phyloP scores from a whole-genome alignment of 495 filamentous ascomycete genomes.

The Neurospora intermedia region DNA sequence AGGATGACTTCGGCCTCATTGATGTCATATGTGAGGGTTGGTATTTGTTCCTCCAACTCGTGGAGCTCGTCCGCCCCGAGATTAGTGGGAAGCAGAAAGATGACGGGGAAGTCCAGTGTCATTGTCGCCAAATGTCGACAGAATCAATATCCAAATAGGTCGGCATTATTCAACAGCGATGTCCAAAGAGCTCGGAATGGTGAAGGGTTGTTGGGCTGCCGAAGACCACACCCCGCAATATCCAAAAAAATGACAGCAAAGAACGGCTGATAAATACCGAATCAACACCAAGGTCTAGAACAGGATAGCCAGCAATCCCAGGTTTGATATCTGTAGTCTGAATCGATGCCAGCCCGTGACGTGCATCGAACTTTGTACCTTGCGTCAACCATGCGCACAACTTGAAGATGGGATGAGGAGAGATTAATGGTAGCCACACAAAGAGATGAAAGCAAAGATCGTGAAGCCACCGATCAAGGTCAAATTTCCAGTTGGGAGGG shows the following conservation, averaged over 20 bases:
- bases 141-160: not conserved
- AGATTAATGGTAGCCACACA: not conserved
- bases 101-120: constrained; percentile 46
- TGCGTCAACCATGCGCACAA: not conserved
- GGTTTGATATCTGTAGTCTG: not conserved
- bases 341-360: not conserved
- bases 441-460: not conserved
- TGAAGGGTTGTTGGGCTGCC: not conserved
- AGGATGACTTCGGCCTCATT: constrained; percentile 64
- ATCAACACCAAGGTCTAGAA: not conserved
- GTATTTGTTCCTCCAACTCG: constrained; percentile 51
- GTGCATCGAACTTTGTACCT: not conserved
- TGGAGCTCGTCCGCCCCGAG: constrained; percentile 51
- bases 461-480: not conserved
- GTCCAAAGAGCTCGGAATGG: not conserved
- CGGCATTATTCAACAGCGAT: not conserved
- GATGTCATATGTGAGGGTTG: constrained; percentile 57
- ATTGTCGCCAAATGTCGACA: constrained; percentile 3
- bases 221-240: not conserved
- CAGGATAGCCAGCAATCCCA: not conserved
- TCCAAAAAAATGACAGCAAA: not conserved
- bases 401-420: not conserved
- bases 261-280: not conserved
- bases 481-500: not conserved
- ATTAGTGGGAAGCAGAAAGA: constrained; percentile 66